A percentile compares a stretch with the other conserved stretches of the same genome.
These are phyloP conservation scores for Coemansia sp. DNA, from an alignment of 192 early-diverging fungal species.

Conservation along the genomic window DNA sequence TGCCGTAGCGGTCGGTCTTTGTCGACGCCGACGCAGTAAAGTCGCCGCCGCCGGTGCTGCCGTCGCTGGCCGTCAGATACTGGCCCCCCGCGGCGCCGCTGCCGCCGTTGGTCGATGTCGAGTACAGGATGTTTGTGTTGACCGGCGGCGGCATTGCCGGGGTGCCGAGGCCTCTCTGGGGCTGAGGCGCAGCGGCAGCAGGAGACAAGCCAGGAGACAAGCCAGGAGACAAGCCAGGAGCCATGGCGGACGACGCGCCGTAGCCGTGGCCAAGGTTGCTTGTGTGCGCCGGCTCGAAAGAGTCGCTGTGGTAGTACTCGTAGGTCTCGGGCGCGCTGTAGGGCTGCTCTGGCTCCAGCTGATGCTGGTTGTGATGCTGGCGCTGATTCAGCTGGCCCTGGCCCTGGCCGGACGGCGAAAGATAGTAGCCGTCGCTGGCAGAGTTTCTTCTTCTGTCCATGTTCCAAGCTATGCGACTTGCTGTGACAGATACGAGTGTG, in stretches of 20 bases:
- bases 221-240: too few relatives aligned
- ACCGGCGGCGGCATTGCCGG: not conserved
- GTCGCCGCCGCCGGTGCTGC: not conserved
- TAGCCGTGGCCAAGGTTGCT: not conserved
- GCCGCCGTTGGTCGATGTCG: not conserved
- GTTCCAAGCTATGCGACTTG: not conserved
- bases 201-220: too few relatives aligned
- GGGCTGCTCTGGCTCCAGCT: not conserved
- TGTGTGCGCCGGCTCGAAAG: not conserved
- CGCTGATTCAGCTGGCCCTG: too few relatives aligned
- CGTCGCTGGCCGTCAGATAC: not conserved
- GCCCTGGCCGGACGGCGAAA: too few relatives aligned
- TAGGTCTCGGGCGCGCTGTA: not conserved
- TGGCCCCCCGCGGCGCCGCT: not conserved
- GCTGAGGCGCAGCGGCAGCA: too few relatives aligned
- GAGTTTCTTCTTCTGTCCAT: constrained; percentile 8
- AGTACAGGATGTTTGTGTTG: not conserved
- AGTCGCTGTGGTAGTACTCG: not conserved
- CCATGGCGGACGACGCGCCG: not conserved
- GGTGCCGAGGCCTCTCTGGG: not conserved
- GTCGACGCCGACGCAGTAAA: not conserved
- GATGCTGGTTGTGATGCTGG: too few relatives aligned
- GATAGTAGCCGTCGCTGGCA: not conserved
- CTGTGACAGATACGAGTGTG: not conserved
- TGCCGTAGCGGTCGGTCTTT: not conserved